Conservation (phyloP, 2,329 filamentous ascomycete species). For the Emergomyces pasteurianus region DNA sequence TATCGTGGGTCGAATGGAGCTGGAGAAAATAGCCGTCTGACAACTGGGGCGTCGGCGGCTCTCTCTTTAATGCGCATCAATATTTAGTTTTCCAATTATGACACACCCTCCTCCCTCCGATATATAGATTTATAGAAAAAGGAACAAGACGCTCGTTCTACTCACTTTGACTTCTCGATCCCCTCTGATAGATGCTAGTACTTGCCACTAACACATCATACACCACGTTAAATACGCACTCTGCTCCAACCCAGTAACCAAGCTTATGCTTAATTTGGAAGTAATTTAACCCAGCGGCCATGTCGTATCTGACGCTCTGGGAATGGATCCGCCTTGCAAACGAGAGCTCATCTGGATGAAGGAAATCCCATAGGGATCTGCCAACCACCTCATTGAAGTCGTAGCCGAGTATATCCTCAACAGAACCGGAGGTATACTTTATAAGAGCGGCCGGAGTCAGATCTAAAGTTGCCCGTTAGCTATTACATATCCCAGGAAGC, state of each 20-base stretch:
- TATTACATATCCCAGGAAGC: no score
- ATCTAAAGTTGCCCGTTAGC: slow-evolving; percentile 40
- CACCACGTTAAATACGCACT: slow-evolving; percentile 82
- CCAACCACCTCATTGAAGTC: slow-evolving; percentile 62
- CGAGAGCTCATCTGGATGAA: slow-evolving; percentile 68
- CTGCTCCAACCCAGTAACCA: slow-evolving; percentile 65
- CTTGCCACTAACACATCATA: slow-evolving; percentile 80
- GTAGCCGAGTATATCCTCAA: slow-evolving; percentile 73
- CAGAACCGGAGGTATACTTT: slow-evolving; percentile 71
- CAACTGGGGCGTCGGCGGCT: slow-evolving; percentile 63
- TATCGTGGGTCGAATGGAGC: slow-evolving; percentile 75
- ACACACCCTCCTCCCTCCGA: no score
- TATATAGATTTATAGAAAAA: no score
- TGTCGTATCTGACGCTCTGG: slow-evolving; percentile 64
- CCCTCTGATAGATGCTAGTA: slow-evolving; percentile 62
- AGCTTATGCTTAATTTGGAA: slow-evolving; percentile 56
- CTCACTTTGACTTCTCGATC: slow-evolving; percentile 63
- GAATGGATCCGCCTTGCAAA: slow-evolving; percentile 62
- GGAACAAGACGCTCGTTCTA: not conserved
- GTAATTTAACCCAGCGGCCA: slow-evolving; percentile 74
- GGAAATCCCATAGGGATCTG: slow-evolving; percentile 73
- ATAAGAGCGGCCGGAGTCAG: slow-evolving; percentile 64
- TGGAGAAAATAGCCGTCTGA: slow-evolving; percentile 67
- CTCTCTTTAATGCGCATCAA: slow-evolving; percentile 46
- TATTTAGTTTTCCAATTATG: not conserved